Conservation (phyloP, 2,329 filamentous ascomycete species). For the Cyclaneusma minus region DNA sequence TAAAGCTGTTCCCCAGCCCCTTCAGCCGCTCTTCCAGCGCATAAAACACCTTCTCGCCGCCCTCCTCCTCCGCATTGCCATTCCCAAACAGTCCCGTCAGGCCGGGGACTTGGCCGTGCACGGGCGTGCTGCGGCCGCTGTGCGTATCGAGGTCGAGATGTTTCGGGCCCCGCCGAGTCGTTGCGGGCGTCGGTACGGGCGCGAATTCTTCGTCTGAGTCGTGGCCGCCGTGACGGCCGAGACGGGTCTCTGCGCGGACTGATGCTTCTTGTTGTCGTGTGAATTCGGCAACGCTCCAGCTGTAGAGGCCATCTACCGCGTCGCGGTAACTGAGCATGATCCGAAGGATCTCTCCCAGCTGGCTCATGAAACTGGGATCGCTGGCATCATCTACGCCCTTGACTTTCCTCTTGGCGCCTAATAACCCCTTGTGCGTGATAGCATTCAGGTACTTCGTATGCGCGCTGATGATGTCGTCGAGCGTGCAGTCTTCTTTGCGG, state of each 20-base stretch:
- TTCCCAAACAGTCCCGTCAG: constrained; percentile 14
- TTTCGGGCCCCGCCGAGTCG: constrained; percentile 14
- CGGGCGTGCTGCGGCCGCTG: constrained; percentile 1
- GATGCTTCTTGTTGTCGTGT: constrained; percentile 76
- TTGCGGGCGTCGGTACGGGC: constrained; percentile 13
- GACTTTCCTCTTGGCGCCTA: constrained; percentile 50
- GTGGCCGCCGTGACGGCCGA: constrained; percentile 18
- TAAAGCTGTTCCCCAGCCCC: constrained; percentile 62
- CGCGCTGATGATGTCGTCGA: constrained; percentile 88
- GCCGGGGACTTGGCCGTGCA: constrained; percentile 14
- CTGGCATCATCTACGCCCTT: constrained; percentile 36
- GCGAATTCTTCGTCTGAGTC: constrained; percentile 10
- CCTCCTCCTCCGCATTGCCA: constrained; percentile 33
- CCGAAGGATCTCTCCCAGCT: constrained; percentile 83
- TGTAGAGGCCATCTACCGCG: constrained; percentile 84
- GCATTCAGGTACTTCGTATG: constrained; percentile 82
- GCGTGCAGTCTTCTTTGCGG: constrained; percentile 69
- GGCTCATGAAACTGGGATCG: constrained; percentile 70
- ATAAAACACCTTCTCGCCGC: constrained; percentile 52
- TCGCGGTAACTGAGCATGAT: constrained; percentile 91
- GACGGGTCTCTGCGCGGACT: constrained; percentile 50
- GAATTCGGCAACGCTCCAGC: constrained; percentile 88
- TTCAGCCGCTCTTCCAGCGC: constrained; percentile 59
- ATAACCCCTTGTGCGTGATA: constrained; percentile 89
- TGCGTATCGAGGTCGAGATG: constrained; percentile 4